phyloP scores from a whole-genome alignment of 306 rosid genomes.

The Leucaena leucocephala region DNA sequence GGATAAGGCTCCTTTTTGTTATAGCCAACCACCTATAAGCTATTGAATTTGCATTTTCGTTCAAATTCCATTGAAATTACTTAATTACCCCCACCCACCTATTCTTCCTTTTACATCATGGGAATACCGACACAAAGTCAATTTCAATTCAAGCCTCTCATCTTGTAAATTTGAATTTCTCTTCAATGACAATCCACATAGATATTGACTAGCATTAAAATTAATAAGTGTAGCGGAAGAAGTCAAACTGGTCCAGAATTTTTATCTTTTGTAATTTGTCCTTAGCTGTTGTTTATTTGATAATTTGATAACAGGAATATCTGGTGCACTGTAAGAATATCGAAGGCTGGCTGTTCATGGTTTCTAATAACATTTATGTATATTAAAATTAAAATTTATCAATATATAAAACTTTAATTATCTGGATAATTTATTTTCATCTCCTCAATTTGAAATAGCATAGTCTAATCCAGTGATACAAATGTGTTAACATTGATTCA shows the following conservation, averaged over 20 bases:
- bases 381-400: no score
- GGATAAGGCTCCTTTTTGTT: neutral
- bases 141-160: neutral
- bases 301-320: neutral
- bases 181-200: neutral
- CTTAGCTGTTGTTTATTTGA: constrained; percentile 29
- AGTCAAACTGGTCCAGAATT: neutral
- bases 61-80: neutral
- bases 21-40: neutral
- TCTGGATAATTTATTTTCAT: no score
- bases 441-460: no score
- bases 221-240: neutral
- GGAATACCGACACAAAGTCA: neutral
- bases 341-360: neutral
- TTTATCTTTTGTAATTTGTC: constrained; percentile 1
- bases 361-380: no score
- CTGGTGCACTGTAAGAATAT: no score
- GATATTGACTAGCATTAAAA: neutral
- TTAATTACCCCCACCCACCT: neutral
- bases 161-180: neutral
- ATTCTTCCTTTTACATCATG: neutral
- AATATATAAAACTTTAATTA: no score
- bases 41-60: neutral
- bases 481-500: no score
- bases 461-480: no score